A percentile compares a stretch with the other conserved stretches of the same genome.
These are phyloP conservation scores for Takashimella tepidaria DNA, from an alignment of 1,284 basidiomycete species.

Conservation along the genomic window DNA sequence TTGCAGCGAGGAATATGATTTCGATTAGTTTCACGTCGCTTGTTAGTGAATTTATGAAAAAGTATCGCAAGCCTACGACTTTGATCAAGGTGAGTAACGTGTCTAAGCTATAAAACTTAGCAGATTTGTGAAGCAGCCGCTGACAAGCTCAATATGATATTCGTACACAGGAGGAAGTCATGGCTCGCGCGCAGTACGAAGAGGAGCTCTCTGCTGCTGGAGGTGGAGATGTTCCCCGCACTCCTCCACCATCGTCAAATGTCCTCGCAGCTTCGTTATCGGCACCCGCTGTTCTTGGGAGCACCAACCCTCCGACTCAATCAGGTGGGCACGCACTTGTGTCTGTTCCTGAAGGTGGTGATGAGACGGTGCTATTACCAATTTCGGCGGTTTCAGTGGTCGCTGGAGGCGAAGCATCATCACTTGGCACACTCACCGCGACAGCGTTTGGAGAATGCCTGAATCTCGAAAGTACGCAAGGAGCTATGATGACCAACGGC, in stretches of 20 bases:
- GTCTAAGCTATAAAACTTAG: not conserved
- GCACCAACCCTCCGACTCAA: not conserved
- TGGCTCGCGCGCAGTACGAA: not conserved
- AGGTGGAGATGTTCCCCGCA: not conserved
- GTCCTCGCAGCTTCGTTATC: constrained; percentile 4
- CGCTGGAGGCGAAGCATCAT: not conserved
- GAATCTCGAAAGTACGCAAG: too few relatives aligned
- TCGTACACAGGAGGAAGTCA: not conserved
- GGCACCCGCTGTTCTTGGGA: not conserved
- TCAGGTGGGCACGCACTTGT: not conserved
- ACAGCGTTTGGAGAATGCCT: too few relatives aligned
- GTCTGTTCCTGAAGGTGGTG: not conserved
- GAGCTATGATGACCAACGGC: too few relatives aligned
- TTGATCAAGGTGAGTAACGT: constrained; percentile 61
- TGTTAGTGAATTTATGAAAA: constrained; percentile 81
- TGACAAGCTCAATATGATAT: too few relatives aligned
- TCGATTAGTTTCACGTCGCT: constrained; percentile 83
- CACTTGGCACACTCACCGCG: not conserved
- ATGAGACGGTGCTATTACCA: not conserved
- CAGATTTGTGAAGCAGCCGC: too few relatives aligned
- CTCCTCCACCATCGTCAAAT: constrained; percentile 3
- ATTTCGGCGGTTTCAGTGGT: not conserved
- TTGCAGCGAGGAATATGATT: constrained; percentile 70
- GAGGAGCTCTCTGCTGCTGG: not conserved
- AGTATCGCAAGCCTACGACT: constrained; percentile 87